Percentiles rank a stretch among this genome's conserved stretches.
Evolutionary conservation across 2,329 filamentous ascomycete species (phyloP).

Genomic region (Bipolaris sorokiniana): DNA sequence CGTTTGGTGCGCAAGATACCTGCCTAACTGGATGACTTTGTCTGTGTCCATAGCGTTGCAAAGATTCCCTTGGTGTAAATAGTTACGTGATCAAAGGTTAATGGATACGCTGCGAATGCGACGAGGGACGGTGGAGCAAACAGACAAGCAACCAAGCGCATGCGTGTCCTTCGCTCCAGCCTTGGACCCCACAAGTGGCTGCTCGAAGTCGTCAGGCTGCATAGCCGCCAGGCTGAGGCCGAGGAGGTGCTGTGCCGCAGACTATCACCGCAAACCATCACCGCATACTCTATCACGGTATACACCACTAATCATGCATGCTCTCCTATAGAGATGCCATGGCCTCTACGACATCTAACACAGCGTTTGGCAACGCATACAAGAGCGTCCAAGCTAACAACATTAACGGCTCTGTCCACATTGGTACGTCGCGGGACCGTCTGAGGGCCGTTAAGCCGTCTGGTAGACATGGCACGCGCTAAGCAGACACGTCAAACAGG

Average conservation of each 20-base stretch:
- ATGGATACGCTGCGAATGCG: too few relatives aligned
- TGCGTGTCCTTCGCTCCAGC: neutral
- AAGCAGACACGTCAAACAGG: conserved; percentile 1
- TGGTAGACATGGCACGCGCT: neutral
- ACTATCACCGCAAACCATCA: neutral
- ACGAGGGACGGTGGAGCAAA: too few relatives aligned
- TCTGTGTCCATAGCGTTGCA: too few relatives aligned
- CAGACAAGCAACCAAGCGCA: neutral
- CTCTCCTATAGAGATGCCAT: neutral
- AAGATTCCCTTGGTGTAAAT: too few relatives aligned
- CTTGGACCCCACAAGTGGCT: neutral
- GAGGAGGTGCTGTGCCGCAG: neutral
- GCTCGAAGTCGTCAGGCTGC: neutral
- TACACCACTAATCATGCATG: neutral
- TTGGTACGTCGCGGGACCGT: conserved; percentile 2
- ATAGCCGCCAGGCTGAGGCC: neutral
- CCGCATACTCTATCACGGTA: neutral
- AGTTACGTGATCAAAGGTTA: too few relatives aligned
- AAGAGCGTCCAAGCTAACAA: neutral
- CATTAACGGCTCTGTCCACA: neutral
- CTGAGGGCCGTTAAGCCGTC: neutral
- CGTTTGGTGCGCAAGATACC: too few relatives aligned
- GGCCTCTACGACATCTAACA: conserved; percentile 1
- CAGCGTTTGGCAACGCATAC: neutral
- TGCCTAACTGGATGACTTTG: too few relatives aligned